Conservation (phyloP, 129 eudicot genomes). For the Flaveria bidentis region DNA sequence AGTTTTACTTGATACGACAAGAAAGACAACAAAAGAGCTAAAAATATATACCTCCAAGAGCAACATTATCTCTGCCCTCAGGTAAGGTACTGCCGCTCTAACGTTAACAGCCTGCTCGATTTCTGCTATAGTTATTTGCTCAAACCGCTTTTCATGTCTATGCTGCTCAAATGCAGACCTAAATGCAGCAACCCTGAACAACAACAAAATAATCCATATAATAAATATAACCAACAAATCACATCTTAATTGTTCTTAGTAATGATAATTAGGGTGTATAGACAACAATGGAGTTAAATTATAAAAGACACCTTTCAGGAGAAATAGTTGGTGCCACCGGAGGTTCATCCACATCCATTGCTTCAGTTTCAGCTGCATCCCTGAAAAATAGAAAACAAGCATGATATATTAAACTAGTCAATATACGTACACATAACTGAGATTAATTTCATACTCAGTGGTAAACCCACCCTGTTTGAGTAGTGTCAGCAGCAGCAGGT, state of each 20-base stretch:
- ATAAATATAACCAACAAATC: background rate
- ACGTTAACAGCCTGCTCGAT: slow-evolving; percentile 64
- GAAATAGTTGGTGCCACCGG: slow-evolving; percentile 47
- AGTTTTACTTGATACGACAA: background rate
- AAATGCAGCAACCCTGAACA: slow-evolving; percentile 74
- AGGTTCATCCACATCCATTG: slow-evolving; percentile 86
- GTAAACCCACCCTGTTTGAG: slow-evolving; percentile 32
- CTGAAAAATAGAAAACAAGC: slow-evolving; percentile 23
- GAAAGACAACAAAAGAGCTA: background rate
- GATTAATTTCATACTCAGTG: background rate
- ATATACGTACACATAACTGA: background rate
- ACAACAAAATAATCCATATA: background rate
- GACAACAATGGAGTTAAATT: background rate
- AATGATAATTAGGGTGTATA: background rate
- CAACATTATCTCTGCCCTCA: slow-evolving; percentile 60
- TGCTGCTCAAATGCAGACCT: slow-evolving; percentile 75
- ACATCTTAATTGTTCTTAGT: background rate
- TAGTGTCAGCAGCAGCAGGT: background rate
- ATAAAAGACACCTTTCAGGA: slow-evolving; percentile 54
- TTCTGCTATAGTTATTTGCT: slow-evolving; percentile 68
- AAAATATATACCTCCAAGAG: slow-evolving; percentile 60
- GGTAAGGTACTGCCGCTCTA: slow-evolving; percentile 61
- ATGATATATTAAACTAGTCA: background rate
- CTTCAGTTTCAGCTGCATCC: slow-evolving; percentile 45
- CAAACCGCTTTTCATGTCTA: slow-evolving; percentile 75